Evolutionary conservation across 225 moss, liverwort and hornwort genomes (phyloP).

Genomic region (Thuidium tamariscinum): DNA sequence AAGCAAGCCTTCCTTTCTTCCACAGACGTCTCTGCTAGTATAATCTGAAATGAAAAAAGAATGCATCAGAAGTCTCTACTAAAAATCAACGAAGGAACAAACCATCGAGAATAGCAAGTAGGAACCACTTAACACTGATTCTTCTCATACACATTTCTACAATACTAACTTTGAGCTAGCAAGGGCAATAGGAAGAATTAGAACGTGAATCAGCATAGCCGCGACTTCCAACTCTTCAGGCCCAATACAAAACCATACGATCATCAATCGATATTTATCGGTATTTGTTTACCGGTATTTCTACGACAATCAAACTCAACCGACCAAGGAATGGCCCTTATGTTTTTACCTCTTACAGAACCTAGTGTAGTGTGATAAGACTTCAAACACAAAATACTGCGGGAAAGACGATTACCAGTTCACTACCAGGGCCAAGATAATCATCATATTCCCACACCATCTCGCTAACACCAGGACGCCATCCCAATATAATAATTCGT

Average conservation of each 20-base stretch:
- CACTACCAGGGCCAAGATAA: conserved; percentile 62
- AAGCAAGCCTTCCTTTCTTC: conserved; percentile 45
- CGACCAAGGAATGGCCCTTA: background rate
- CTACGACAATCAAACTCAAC: background rate
- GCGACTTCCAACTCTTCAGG: background rate
- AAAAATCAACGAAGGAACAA: background rate
- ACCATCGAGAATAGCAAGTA: background rate
- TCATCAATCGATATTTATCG: background rate
- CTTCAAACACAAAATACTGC: background rate
- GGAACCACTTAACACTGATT: background rate
- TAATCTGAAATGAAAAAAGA: conserved; percentile 21
- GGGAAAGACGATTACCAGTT: conserved; percentile 28
- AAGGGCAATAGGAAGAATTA: background rate
- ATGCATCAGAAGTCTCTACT: background rate
- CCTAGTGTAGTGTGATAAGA: background rate
- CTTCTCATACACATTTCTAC: background rate
- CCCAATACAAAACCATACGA: background rate
- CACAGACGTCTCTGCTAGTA: conserved; percentile 50
- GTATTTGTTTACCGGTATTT: background rate
- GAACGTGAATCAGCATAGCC: background rate
- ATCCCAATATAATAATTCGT: conserved; percentile 52
- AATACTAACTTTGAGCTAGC: background rate
- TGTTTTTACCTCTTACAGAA: background rate
- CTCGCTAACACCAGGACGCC: conserved; percentile 73
- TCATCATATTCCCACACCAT: conserved; percentile 74